Evolutionary conservation across 2,329 filamentous ascomycete species (phyloP).

Genomic region (Fonsecaea nubica): DNA sequence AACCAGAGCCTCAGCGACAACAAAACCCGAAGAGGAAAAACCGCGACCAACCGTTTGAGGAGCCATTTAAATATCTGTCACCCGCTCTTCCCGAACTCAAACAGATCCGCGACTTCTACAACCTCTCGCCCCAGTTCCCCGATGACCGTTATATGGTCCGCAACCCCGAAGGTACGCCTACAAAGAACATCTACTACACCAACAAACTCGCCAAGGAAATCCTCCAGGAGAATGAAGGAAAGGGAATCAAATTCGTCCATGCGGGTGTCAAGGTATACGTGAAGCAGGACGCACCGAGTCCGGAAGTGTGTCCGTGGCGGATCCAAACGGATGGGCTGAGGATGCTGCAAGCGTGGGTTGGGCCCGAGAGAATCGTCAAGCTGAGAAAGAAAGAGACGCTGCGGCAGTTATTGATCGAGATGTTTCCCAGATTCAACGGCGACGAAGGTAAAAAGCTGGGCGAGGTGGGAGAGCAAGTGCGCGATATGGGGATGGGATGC

Average conservation of each 20-base stretch:
- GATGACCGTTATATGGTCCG: conserved; percentile 93
- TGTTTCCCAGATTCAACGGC: conserved; percentile 89
- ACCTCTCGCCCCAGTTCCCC: conserved; percentile 82
- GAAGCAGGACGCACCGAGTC: conserved; percentile 89
- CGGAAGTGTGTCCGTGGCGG: conserved; percentile 88
- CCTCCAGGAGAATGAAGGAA: conserved; percentile 82
- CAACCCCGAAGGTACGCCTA: conserved; percentile 84
- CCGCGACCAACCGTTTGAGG: conserved; percentile 68
- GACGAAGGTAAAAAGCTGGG: conserved; percentile 76
- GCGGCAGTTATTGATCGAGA: conserved; percentile 82
- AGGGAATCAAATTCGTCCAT: conserved; percentile 93
- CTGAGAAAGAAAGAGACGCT: conserved; percentile 81
- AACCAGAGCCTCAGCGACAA: conserved; percentile 2
- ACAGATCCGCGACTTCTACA: conserved; percentile 82
- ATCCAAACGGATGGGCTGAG: conserved; percentile 94
- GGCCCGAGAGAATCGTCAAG: conserved; percentile 74
- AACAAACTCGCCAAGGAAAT: conserved; percentile 84
- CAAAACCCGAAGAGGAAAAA: conserved; percentile 46
- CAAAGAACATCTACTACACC: conserved; percentile 97
- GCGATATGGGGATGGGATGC: conserved; percentile 85
- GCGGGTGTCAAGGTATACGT: conserved; percentile 99
- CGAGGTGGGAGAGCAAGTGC: conserved; percentile 84
- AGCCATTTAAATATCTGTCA: conserved; percentile 88
- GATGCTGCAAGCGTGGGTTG: conserved; percentile 89
- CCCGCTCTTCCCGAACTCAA: conserved; percentile 74